Conservation (phyloP, 2,329 filamentous ascomycete species). For the Fusarium phyllophilum region DNA sequence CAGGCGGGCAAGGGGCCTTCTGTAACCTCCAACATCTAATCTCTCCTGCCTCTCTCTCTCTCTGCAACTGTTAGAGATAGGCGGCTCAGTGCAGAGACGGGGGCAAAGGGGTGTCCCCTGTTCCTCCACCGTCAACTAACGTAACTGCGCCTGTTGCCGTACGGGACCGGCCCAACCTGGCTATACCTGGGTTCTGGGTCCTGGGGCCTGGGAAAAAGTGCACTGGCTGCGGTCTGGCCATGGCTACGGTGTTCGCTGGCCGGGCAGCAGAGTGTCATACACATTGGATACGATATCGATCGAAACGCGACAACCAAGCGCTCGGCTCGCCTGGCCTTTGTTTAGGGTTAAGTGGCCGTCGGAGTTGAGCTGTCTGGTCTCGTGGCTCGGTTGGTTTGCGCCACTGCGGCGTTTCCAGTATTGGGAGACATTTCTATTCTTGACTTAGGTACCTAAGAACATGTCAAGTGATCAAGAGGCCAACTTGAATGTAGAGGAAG, state of each 20-base stretch:
- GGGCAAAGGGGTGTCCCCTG: conserved; percentile 16
- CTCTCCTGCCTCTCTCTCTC: neutral
- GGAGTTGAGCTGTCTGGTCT: conserved; percentile 3
- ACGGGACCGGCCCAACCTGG: neutral
- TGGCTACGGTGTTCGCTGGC: conserved; percentile 24
- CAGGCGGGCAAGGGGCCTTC: conserved; percentile 40
- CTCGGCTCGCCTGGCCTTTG: conserved; percentile 37
- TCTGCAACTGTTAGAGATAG: conserved; percentile 27
- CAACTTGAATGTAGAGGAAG: neutral
- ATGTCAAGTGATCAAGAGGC: neutral
- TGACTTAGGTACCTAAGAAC: neutral
- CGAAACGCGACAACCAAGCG: conserved; percentile 27
- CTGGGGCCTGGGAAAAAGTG: neutral
- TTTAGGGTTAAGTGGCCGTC: conserved; percentile 21
- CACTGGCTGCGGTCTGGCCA: conserved; percentile 31
- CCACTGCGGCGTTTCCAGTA: conserved; percentile 23
- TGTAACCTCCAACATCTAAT: conserved; percentile 15
- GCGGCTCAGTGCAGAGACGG: conserved; percentile 14
- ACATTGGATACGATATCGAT: conserved; percentile 24
- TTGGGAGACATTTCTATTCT: conserved; percentile 19
- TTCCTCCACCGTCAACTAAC: conserved; percentile 35
- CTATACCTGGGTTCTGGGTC: neutral
- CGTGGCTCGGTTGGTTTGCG: conserved; percentile 15
- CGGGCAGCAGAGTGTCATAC: conserved; percentile 26
- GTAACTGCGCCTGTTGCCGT: conserved; percentile 20